These are phyloP conservation scores for Bipolaris sorokiniana DNA, from an alignment of 2,329 filamentous ascomycete genomes.

Conservation along the genomic window DNA sequence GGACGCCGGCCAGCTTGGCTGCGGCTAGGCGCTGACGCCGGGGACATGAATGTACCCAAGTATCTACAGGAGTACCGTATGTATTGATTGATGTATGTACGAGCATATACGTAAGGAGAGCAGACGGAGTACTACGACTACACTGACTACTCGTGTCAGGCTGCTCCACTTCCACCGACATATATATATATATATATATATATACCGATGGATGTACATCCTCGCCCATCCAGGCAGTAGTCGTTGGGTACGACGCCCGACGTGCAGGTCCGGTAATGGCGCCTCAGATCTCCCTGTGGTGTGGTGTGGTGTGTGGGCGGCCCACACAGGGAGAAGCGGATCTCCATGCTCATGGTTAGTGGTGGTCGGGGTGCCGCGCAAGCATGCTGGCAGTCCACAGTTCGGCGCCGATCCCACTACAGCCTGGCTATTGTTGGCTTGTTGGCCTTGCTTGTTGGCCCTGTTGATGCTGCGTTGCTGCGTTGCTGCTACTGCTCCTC, in stretches of 20 bases:
- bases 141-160: too few species aligned
- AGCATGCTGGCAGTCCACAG: slow-evolving; percentile 4
- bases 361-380: slow-evolving; percentile 18
- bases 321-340: slow-evolving; percentile 5
- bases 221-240: too few species aligned
- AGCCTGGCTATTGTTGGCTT: background rate
- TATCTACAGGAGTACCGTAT: too few species aligned
- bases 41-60: background rate
- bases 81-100: too few species aligned
- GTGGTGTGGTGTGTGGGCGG: background rate
- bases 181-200: too few species aligned
- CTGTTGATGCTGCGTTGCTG: background rate
- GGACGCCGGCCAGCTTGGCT: slow-evolving; percentile 11
- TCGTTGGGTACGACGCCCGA: too few species aligned
- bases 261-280: too few species aligned
- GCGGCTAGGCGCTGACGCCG: slow-evolving; percentile 18
- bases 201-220: too few species aligned
- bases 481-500: background rate
- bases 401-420: slow-evolving; percentile 5
- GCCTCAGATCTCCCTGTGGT: background rate
- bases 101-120: too few species aligned
- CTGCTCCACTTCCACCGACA: too few species aligned
- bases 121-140: too few species aligned
- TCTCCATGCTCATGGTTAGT: slow-evolving; percentile 10
- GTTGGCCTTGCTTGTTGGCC: too few species aligned